Evolutionary conservation across 371 early-diverging fungal species (phyloP).

Genomic region (Mucor plumbeus): DNA sequence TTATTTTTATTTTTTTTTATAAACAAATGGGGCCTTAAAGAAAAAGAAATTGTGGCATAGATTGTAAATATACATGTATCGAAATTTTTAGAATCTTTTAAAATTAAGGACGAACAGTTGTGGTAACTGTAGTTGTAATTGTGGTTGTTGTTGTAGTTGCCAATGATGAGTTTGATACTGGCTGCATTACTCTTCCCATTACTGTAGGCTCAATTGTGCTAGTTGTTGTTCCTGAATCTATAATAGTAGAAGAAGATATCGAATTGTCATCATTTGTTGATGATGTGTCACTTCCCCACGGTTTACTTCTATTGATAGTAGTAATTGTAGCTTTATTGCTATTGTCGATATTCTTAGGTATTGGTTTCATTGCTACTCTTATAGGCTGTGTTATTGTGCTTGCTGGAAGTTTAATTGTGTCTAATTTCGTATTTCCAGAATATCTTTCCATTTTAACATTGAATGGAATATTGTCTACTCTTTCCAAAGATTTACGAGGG

Average conservation of each 20-base stretch:
- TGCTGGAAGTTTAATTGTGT: not conserved
- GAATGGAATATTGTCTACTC: not conserved
- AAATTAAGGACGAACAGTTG: not conserved
- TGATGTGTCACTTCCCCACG: not conserved
- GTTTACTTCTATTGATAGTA: not conserved
- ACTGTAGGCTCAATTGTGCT: not conserved
- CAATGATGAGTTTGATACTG: not conserved
- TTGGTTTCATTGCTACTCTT: not conserved
- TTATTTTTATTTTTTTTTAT: no score
- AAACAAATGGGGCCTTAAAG: not conserved
- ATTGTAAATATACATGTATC: not conserved
- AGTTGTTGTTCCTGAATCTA: not conserved
- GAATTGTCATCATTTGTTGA: not conserved
- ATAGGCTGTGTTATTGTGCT: not conserved
- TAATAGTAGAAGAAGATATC: not conserved
- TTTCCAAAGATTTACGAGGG: not conserved
- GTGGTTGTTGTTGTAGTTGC: not conserved
- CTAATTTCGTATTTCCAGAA: not conserved
- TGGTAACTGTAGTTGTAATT: not conserved
- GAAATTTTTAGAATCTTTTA: no score
- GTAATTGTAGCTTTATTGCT: not conserved
- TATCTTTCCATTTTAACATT: not conserved
- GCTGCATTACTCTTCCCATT: not conserved
- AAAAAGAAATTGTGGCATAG: not conserved
- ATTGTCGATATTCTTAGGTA: not conserved